Percentiles rank a stretch among this genome's conserved stretches.
Evolutionary conservation across 192 early-diverging fungal species (phyloP).

Genomic region (Irineochytrium annulatum): DNA sequence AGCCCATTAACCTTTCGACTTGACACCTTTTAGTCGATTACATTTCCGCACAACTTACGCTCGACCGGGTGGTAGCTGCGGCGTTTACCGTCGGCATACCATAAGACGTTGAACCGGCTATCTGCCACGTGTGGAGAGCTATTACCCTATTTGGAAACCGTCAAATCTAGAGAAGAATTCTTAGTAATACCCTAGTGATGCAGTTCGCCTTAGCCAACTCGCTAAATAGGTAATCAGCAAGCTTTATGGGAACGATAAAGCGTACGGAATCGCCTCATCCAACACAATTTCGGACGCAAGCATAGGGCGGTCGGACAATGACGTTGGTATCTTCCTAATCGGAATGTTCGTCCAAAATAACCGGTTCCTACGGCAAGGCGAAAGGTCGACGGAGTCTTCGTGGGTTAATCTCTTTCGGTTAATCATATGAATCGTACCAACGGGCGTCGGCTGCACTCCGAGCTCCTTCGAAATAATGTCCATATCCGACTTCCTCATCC

Average conservation of each 20-base stretch:
- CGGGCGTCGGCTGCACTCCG: background rate
- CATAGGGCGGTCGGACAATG: background rate
- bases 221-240: background rate
- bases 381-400: background rate
- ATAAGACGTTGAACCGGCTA: background rate
- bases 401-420: background rate
- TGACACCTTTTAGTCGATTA: background rate
- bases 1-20: slow-evolving; percentile 3
- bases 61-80: slow-evolving; percentile 1
- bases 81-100: slow-evolving; percentile 1
- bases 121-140: background rate
- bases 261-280: slow-evolving; percentile 4
- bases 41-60: background rate
- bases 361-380: background rate
- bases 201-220: background rate
- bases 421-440: background rate
- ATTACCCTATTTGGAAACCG: no score
- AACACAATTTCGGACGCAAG: background rate
- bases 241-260: background rate
- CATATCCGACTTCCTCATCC: background rate
- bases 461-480: slow-evolving; percentile 4
- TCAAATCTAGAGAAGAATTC: no score
- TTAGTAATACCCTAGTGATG: no score
- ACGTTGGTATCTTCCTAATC: background rate
- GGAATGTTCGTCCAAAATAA: slow-evolving; percentile 6